A percentile compares a stretch with the other conserved stretches of the same genome.
These are phyloP conservation scores for Syncephalastrum racemosum DNA, from an alignment of 371 early-diverging fungal species.

Conservation along the genomic window DNA sequence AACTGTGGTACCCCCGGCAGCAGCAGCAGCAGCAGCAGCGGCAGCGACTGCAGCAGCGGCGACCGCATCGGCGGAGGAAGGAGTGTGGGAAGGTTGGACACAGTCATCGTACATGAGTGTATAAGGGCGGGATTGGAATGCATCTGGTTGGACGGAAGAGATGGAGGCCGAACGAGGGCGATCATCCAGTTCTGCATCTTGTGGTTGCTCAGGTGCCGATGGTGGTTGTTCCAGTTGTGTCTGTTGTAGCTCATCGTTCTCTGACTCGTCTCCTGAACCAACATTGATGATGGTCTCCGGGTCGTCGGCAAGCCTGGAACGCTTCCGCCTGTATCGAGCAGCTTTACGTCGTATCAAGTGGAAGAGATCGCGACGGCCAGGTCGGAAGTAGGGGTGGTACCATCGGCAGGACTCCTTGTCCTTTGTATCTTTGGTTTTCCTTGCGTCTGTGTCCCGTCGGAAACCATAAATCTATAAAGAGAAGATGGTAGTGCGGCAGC, in stretches of 20 bases:
- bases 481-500: background rate
- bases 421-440: conserved; percentile 53
- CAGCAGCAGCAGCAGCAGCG: background rate
- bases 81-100: too few relatives aligned
- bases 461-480: conserved; percentile 51
- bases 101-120: too few relatives aligned
- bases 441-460: conserved; percentile 55
- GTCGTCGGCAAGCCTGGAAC: conserved; percentile 27
- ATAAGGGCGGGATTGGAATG: too few relatives aligned
- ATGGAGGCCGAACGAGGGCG: conserved; percentile 20
- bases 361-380: conserved; percentile 47
- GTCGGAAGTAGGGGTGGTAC: conserved; percentile 51
- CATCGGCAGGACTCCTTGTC: conserved; percentile 53
- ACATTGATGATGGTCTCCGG: conserved; percentile 40
- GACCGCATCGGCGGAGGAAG: background rate
- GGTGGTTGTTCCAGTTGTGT: background rate
- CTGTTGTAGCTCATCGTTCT: conserved; percentile 13
- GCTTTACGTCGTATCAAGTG: conserved; percentile 51
- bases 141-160: conserved; percentile 6
- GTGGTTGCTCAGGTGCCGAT: background rate
- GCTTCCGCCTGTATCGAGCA: conserved; percentile 36
- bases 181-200: conserved; percentile 4
- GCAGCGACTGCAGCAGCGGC: background rate
- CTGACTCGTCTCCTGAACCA: conserved; percentile 37
- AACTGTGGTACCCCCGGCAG: background rate